Conservation (phyloP, 129 eudicot genomes). For the Sambucus nigra region DNA sequence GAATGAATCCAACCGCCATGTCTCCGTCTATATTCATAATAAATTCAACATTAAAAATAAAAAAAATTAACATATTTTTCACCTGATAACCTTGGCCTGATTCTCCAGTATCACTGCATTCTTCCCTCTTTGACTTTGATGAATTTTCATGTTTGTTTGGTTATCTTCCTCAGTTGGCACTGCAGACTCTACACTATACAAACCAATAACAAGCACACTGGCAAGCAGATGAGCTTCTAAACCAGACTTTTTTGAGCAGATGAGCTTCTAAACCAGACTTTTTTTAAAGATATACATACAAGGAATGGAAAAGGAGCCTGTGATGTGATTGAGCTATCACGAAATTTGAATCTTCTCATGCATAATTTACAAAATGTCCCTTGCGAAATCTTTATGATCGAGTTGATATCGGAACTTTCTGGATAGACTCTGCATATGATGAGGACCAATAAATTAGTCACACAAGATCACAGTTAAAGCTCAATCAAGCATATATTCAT, state of each 20-base stretch:
- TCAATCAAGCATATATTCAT: background rate
- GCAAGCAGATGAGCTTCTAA: constrained; percentile 17
- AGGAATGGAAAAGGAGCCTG: constrained; percentile 7
- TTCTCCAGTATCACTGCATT: constrained; percentile 7
- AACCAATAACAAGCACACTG: constrained; percentile 25
- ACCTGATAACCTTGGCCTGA: constrained; percentile 14
- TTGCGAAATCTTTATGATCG: constrained; percentile 10
- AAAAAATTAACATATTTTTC: constrained; percentile 17
- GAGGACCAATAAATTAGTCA: background rate
- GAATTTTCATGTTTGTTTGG: background rate
- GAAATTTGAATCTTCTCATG: constrained; percentile 3
- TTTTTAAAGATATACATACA: constrained; percentile 25
- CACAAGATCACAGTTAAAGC: background rate
- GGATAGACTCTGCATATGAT: constrained; percentile 34
- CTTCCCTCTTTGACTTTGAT: background rate
- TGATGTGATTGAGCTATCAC: constrained; percentile 20
- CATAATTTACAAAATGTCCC: constrained; percentile 15
- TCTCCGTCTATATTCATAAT: constrained; percentile 9
- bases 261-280: constrained; percentile 16
- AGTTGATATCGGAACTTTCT: constrained; percentile 13
- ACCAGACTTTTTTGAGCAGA: constrained; percentile 17
- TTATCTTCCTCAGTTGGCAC: constrained; percentile 5
- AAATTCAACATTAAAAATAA: constrained; percentile 12
- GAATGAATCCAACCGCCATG: constrained; percentile 6
- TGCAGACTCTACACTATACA: constrained; percentile 24